phyloP scores from a whole-genome alignment of 164 flowering plant genomes.

The Vitis rotundifolia region DNA sequence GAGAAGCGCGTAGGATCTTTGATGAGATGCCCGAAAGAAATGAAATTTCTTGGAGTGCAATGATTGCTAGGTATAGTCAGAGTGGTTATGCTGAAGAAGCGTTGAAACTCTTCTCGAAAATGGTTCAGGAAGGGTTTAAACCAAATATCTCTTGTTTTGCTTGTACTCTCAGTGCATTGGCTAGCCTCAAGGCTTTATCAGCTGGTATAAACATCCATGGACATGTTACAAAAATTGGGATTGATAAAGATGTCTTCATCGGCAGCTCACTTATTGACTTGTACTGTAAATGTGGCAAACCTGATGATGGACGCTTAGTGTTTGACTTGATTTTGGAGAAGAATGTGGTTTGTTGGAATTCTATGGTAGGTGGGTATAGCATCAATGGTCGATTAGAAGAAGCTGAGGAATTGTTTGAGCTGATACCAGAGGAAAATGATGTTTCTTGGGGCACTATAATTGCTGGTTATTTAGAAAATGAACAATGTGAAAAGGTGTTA shows the following conservation, averaged over 20 bases:
- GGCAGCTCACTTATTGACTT: constrained; percentile 57
- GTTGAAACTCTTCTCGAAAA: constrained; percentile 28
- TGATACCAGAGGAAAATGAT: constrained; percentile 37
- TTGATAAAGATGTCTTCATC: constrained; percentile 38
- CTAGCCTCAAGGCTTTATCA: constrained; percentile 24
- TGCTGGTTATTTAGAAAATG: constrained; percentile 41
- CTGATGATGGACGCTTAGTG: constrained; percentile 37
- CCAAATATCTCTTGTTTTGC: constrained; percentile 37
- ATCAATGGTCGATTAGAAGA: constrained; percentile 47
- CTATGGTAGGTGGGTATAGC: constrained; percentile 59
- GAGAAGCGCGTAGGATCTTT: constrained; percentile 40
- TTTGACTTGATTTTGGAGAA: constrained; percentile 41
- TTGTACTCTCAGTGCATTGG: constrained; percentile 31
- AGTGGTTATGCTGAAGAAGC: constrained; percentile 40
- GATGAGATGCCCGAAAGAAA: constrained; percentile 51
- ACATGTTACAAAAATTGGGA: constrained; percentile 38
- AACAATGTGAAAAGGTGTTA: constrained; percentile 42
- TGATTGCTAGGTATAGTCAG: constrained; percentile 52
- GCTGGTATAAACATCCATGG: constrained; percentile 39
- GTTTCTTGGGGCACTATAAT: constrained; percentile 59
- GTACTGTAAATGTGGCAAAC: constrained; percentile 55
- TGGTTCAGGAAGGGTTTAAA: constrained; percentile 30
- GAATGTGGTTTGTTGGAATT: constrained; percentile 59
- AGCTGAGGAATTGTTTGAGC: constrained; percentile 48
- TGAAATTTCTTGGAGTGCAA: constrained; percentile 53